Percentiles rank a stretch among this genome's conserved stretches.
Conservation (phyloP, 306 rosid species). For the Morella rubra region DNA sequence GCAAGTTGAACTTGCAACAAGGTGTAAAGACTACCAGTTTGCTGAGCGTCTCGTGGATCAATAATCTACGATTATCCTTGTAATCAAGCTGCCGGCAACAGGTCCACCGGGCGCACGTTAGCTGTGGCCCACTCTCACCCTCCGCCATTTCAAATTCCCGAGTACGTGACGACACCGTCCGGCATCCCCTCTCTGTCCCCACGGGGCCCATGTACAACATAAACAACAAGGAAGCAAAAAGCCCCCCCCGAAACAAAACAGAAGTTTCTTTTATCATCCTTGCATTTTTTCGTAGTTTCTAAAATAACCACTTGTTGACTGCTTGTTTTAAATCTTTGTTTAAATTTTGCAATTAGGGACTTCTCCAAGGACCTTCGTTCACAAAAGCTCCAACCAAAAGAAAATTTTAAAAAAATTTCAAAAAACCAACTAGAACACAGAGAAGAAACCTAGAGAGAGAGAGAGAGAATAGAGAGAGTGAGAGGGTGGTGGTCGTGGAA, state of each 20-base stretch:
- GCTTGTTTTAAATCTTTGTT: conserved; percentile 42
- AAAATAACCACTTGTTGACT: conserved; percentile 3
- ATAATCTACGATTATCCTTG: too few relatives aligned
- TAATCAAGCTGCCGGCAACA: conserved; percentile 36
- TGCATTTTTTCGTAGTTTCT: conserved; percentile 1
- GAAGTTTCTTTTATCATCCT: neutral
- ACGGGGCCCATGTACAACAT: conserved; percentile 15
- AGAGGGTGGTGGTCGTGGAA: conserved; percentile 9
- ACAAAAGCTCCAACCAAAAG: neutral
- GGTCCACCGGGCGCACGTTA: conserved; percentile 21
- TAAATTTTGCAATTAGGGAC: conserved; percentile 27
- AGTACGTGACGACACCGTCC: neutral
- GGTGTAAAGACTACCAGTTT: too few relatives aligned
- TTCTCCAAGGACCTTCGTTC: conserved; percentile 32
- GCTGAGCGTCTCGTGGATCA: too few relatives aligned
- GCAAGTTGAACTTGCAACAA: too few relatives aligned
- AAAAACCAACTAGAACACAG: conserved; percentile 33
- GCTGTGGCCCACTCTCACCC: conserved; percentile 14
- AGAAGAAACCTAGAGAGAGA: conserved; percentile 17
- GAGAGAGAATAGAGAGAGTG: conserved; percentile 20
- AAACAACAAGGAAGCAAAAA: neutral
- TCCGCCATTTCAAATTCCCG: conserved; percentile 26
- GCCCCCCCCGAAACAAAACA: neutral
- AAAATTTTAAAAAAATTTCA: neutral
- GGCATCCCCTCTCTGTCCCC: neutral